Base-by-base conservation (phyloP, 2,329 filamentous ascomycete species). In the Paecilomyces sp. region DNA sequence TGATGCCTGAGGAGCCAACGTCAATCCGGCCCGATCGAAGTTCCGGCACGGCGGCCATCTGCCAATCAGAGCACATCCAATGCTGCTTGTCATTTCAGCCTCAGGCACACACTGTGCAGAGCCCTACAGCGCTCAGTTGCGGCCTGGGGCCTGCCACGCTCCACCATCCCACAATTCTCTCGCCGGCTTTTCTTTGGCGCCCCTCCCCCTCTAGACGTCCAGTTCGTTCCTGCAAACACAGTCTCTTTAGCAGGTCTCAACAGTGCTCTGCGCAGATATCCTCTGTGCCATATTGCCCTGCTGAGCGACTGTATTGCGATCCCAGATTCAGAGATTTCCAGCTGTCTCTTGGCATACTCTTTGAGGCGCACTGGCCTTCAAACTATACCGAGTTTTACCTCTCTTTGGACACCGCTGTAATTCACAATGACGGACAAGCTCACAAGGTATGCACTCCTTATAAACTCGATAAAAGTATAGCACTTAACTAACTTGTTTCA, bases 371-470 rank as follows among this genome's bases (percentile, higher is more conserved):
- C 22, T 53, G 9, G 18, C 24, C 24, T 53, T 15, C n/a, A 22
- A 47, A 47, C 51, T 53, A 53, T 53, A 53, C 25, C 15, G 36
- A 33, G 51, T 30, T 58, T 30, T 41, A 12, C 52, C 41, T 13
- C 28, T 57, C 53, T 55, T 22, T 60, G 57, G 66, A 58, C 57
- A 60, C 59, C 61, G 67, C 58, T 58, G 41, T 58, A 57, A 62
- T 69, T 70, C 79, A 83, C 71, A 73, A 96, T 96, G 92, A 84
- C 90, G 75, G 92, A 96, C 84, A 96, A 90, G 81, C 86, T 97
- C 72, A 97, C 93, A 70, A 90, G 92, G 92, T 96, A 87, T 70
- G 87, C 54, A 33, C 55, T 55, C n/a, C 28, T 31, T 47, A 55
- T 57, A 15, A 5, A 13, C 36, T 12, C n/a, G 6, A 30, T 22